Evolutionary conservation across 179 eudicot genomes (phyloP).

Genomic region (Silene coronaria): DNA sequence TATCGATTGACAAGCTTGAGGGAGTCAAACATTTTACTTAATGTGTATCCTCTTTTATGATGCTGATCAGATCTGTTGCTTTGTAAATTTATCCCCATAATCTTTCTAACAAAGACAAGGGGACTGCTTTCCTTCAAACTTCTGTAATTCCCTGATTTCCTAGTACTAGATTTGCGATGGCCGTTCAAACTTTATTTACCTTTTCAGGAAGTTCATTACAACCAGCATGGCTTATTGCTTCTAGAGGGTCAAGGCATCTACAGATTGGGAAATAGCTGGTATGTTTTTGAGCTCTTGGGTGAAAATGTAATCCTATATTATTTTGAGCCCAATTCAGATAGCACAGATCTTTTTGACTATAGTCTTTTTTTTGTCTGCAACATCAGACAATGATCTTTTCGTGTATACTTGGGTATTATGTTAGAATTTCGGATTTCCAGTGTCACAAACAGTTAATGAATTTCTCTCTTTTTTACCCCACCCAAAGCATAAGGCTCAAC

Average conservation of each 20-base stretch:
- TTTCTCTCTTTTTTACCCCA: neutral
- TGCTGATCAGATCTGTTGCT: neutral
- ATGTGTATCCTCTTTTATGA: too few relatives aligned
- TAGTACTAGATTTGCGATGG: constrained; percentile 11
- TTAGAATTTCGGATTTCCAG: neutral
- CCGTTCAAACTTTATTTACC: constrained; percentile 15
- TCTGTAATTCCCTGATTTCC: neutral
- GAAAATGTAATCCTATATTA: neutral
- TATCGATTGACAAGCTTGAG: neutral
- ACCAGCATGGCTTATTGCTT: constrained; percentile 91
- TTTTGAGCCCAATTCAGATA: neutral
- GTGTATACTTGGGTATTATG: neutral
- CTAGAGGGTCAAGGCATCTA: constrained; percentile 92
- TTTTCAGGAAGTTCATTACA: constrained; percentile 87
- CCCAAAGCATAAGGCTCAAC: neutral
- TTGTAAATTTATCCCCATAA: neutral
- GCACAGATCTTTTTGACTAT: neutral
- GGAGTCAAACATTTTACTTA: neutral
- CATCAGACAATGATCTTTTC: neutral
- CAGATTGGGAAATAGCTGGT: constrained; percentile 92
- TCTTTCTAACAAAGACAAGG: neutral
- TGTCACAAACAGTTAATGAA: neutral
- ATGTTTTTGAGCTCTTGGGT: constrained; percentile 20
- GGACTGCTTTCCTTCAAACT: neutral
- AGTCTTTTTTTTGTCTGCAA: too few relatives aligned